phyloP scores from a whole-genome alignment of 139 green algal genomes.

The Chlamydomonas asymmetrica region DNA sequence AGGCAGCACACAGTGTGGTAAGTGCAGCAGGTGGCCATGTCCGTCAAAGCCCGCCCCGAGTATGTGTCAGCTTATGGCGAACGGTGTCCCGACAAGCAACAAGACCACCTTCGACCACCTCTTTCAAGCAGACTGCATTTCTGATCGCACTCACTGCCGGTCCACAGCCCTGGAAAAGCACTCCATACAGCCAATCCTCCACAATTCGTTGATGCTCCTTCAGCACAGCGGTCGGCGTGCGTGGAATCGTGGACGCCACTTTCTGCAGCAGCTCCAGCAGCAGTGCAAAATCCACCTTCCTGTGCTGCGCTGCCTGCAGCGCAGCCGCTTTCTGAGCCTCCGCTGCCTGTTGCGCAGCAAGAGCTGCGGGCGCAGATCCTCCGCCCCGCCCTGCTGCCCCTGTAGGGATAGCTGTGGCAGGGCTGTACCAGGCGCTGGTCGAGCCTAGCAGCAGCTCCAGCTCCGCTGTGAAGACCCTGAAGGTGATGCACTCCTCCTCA shows the following conservation, averaged over 20 bases:
- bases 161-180: conserved; percentile 46
- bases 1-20: too few species aligned
- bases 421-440: too few species aligned
- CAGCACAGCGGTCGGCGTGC: conserved; percentile 47
- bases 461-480: conserved; percentile 79
- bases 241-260: conserved; percentile 63
- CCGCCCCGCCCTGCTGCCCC: conserved; percentile 14
- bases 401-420: too few species aligned
- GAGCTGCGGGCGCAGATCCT: too few species aligned
- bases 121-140: too few species aligned
- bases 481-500: conserved; percentile 76
- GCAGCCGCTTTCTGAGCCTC: background rate
- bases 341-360: background rate
- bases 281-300: conserved; percentile 41
- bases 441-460: conserved; percentile 79
- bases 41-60: too few species aligned
- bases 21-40: too few species aligned
- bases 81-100: too few species aligned
- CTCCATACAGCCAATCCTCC: conserved; percentile 67
- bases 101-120: too few species aligned
- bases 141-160: conserved; percentile 26
- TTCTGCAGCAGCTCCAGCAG: conserved; percentile 81
- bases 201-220: conserved; percentile 72
- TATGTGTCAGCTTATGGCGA: too few species aligned
- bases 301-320: conserved; percentile 5